phyloP scores from a whole-genome alignment of 2,329 filamentous ascomycete genomes.

The Dendrostoma leiphaemia region DNA sequence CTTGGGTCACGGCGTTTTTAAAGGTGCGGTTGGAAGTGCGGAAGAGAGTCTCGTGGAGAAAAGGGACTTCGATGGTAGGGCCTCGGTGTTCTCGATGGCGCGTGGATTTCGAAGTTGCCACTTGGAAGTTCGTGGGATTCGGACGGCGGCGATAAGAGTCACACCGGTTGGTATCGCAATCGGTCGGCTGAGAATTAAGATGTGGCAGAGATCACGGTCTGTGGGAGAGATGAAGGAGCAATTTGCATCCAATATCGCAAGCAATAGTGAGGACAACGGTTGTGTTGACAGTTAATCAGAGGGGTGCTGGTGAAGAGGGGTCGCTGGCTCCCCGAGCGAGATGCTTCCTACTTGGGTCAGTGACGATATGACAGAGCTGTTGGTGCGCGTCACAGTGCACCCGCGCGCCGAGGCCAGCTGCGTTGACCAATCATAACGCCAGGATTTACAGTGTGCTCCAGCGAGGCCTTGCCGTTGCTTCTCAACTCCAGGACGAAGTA shows the following conservation, averaged over 20 bases:
- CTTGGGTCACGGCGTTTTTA: conserved; percentile 87
- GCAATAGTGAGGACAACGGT: not conserved
- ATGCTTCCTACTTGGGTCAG: not conserved
- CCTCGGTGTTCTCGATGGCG: not conserved
- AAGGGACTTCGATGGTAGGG: not conserved
- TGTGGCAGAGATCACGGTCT: not conserved
- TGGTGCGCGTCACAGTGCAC: not conserved
- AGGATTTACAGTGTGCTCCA: conserved; percentile 4
- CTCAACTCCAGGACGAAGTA: no score
- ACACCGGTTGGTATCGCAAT: not conserved
- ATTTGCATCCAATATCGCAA: not conserved
- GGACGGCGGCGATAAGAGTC: not conserved
- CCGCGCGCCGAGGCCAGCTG: not conserved
- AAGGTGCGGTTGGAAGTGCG: conserved; percentile 59
- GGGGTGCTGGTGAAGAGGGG: not conserved
- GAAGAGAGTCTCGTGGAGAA: conserved; percentile 12
- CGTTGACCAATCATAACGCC: conserved; percentile 2
- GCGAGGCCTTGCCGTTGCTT: not conserved
- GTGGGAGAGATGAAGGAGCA: not conserved
- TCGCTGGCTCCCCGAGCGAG: not conserved
- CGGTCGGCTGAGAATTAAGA: not conserved
- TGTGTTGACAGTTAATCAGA: not conserved
- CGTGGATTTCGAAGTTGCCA: not conserved
- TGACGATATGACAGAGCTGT: not conserved
- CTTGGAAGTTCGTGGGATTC: not conserved